These are phyloP conservation scores for Boletus speciosus DNA, from an alignment of 768 basidiomycete species.

Conservation along the genomic window DNA sequence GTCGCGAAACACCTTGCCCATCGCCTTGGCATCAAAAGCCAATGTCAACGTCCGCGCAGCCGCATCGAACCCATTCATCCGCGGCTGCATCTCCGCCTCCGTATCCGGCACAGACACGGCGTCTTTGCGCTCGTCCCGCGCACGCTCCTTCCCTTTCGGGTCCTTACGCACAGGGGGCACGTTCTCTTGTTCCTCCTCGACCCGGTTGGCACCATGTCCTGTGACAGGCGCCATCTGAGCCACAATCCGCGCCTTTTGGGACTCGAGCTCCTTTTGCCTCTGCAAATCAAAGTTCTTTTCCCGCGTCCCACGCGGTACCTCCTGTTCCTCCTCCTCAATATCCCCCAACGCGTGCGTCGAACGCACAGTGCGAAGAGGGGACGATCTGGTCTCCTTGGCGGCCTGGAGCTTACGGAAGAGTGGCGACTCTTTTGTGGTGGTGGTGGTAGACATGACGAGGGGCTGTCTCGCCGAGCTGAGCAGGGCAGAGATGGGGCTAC, in stretches of 20 bases:
- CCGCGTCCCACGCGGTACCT: conserved; percentile 36
- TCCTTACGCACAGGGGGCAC: conserved; percentile 31
- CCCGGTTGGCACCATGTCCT: conserved; percentile 26
- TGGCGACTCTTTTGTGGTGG: conserved; percentile 33
- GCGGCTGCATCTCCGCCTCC: conserved; percentile 28
- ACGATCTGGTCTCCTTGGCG: conserved; percentile 46
- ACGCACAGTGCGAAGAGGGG: conserved; percentile 47
- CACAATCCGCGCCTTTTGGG: conserved; percentile 90
- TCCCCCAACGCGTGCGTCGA: conserved; percentile 43
- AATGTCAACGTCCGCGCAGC: conserved; percentile 47
- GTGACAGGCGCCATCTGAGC: conserved; percentile 79
- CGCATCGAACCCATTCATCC: conserved; percentile 63
- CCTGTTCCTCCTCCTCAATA: conserved; percentile 43
- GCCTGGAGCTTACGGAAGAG: conserved; percentile 55
- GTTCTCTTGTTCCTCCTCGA: conserved; percentile 36
- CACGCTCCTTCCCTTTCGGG: conserved; percentile 31
- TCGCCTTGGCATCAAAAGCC: conserved; percentile 68
- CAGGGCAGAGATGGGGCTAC: conserved; percentile 88
- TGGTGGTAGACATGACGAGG: conserved; percentile 63
- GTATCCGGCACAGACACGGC: conserved; percentile 4
- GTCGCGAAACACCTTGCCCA: conserved; percentile 64
- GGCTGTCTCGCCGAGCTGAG: conserved; percentile 88
- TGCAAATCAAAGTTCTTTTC: conserved; percentile 41
- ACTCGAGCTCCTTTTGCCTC: conserved; percentile 73
- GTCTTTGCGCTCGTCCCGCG: conserved; percentile 22